Conservation (phyloP, 1,284 basidiomycete species). For the Singerocomus inundabilis region DNA sequence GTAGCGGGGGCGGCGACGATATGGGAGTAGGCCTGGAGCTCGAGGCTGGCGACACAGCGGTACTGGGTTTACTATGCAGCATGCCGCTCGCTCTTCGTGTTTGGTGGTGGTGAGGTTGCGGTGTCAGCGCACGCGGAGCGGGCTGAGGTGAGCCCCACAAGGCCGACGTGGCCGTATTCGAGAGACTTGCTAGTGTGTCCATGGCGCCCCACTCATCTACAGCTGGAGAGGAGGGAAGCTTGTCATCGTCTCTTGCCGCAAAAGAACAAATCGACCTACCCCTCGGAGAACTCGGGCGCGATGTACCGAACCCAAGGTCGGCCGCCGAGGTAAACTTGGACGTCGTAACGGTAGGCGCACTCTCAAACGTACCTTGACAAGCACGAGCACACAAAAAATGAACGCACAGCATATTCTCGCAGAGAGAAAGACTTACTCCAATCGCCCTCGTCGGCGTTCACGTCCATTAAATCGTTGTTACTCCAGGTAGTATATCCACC, state of each 20-base stretch:
- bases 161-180: constrained; percentile 1
- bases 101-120: constrained; percentile 17
- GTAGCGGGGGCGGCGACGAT: constrained; percentile 22
- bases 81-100: constrained; percentile 5
- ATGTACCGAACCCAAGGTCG: constrained; percentile 24
- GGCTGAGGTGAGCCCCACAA: constrained; percentile 22
- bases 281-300: constrained; percentile 14
- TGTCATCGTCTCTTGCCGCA: neutral
- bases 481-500: constrained; percentile 63
- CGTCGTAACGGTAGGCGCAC: constrained; percentile 44
- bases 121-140: constrained; percentile 17
- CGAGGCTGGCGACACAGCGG: constrained; percentile 14
- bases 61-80: neutral
- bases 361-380: constrained; percentile 76
- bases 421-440: constrained; percentile 64
- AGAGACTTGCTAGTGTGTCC: constrained; percentile 5
- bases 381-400: neutral
- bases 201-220: constrained; percentile 28
- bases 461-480: constrained; percentile 80
- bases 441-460: constrained; percentile 88
- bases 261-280: constrained; percentile 8
- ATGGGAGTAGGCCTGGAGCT: constrained; percentile 28
- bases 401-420: neutral
- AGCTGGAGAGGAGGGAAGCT: neutral
- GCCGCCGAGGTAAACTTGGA: constrained; percentile 29